Percentiles rank a stretch among this genome's conserved stretches.
phyloP scores from a whole-genome alignment of 148 eudicot genomes.

The Chenopodium berlandieri region DNA sequence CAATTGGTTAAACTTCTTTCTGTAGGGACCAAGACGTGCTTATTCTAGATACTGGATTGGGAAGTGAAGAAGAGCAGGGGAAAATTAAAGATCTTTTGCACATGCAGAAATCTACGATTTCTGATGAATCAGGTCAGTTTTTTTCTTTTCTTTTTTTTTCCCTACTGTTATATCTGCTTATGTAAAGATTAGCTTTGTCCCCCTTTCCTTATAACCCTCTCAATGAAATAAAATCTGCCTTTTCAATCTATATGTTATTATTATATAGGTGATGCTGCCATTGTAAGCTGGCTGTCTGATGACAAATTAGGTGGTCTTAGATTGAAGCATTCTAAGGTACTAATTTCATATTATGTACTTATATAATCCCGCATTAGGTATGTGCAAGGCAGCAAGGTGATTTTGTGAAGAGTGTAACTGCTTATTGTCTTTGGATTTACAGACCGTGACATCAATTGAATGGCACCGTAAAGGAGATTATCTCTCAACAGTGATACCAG shows the following conservation, averaged over 20 bases:
- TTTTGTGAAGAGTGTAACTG: conserved; percentile 4
- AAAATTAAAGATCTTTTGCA: conserved; percentile 63
- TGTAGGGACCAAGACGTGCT: conserved; percentile 75
- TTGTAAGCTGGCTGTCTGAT: conserved; percentile 72
- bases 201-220: too few relatives aligned
- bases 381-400: not conserved
- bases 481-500: conserved; percentile 78
- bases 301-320: conserved; percentile 65
- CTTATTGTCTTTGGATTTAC: conserved; percentile 32
- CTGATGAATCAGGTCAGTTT: conserved; percentile 72
- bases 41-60: conserved; percentile 67
- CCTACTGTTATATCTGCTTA: not conserved
- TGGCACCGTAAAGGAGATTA: conserved; percentile 99
- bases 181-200: not conserved
- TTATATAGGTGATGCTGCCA: conserved; percentile 40
- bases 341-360: conserved; percentile 2
- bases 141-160: not conserved
- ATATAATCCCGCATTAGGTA: conserved; percentile 1
- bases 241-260: conserved; percentile 10
- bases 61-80: conserved; percentile 64
- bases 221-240: not conserved
- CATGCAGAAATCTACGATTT: conserved; percentile 33
- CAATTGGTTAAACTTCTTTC: not conserved
- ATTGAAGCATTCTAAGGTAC: conserved; percentile 84
- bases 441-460: conserved; percentile 85